These are phyloP conservation scores for Cenchrus americanus DNA, from an alignment of 176 grass and related monocot species.

Conservation along the genomic window DNA sequence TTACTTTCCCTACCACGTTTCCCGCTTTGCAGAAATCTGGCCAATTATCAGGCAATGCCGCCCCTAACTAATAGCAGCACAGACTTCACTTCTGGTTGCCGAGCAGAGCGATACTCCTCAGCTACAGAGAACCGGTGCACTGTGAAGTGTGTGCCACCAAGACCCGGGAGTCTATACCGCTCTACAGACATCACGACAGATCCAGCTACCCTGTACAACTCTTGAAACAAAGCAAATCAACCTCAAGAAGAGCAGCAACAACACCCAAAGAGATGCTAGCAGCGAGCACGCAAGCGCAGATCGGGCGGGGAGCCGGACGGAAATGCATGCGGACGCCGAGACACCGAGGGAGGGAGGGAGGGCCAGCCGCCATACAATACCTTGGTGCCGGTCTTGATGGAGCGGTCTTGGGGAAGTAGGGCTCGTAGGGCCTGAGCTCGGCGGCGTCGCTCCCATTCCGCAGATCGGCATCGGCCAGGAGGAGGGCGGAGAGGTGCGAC, in stretches of 20 bases:
- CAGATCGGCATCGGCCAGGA: constrained; percentile 45
- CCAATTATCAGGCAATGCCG: constrained; percentile 7
- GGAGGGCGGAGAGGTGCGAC: constrained; percentile 22
- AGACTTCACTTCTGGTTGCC: background rate
- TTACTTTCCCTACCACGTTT: background rate
- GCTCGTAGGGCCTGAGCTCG: no score
- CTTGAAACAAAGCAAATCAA: background rate
- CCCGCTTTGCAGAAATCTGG: background rate
- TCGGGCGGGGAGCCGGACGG: background rate
- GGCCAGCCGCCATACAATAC: constrained; percentile 24
- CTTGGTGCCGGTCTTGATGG: constrained; percentile 87
- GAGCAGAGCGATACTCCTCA: background rate
- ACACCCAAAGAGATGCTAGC: background rate
- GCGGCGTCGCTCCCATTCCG: constrained; percentile 7
- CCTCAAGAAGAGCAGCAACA: background rate
- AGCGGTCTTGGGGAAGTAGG: no score
- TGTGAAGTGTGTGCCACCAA: constrained; percentile 1
- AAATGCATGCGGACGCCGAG: background rate
- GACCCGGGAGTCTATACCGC: constrained; percentile 4
- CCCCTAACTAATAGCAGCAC: constrained; percentile 11
- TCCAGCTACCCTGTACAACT: background rate
- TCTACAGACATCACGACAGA: background rate
- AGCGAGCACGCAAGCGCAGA: background rate
- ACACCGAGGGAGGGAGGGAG: no score
- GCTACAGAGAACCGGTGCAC: background rate